These are phyloP conservation scores for Yarrowia sp. DNA, from an alignment of 805 yeast genomes.

Conservation along the genomic window DNA sequence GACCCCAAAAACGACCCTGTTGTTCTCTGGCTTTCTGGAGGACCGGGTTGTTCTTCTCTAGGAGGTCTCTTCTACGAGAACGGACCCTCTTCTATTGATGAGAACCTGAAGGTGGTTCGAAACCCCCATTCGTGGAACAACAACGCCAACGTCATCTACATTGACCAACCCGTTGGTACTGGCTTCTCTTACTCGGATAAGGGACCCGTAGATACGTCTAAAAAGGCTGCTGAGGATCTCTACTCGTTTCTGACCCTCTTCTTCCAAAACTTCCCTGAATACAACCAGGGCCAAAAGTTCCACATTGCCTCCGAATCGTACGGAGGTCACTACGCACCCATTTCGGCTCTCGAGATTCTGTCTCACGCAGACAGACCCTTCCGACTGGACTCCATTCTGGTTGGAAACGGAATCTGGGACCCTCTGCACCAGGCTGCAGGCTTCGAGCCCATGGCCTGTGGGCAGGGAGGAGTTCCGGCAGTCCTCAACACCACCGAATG, in stretches of 20 bases:
- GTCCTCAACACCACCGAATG: slow-evolving; percentile 78
- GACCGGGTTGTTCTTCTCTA: slow-evolving; percentile 80
- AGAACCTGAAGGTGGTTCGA: slow-evolving; percentile 51
- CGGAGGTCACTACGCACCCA: slow-evolving; percentile 82
- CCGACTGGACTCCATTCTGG: slow-evolving; percentile 71
- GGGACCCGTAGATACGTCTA: slow-evolving; percentile 45
- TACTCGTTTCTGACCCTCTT: slow-evolving; percentile 69
- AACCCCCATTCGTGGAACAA: slow-evolving; percentile 77
- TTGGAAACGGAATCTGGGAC: slow-evolving; percentile 85
- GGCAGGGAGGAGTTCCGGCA: slow-evolving; percentile 61
- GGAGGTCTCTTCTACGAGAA: slow-evolving; percentile 76
- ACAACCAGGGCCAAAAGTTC: slow-evolving; percentile 44
- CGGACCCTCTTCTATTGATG: slow-evolving; percentile 68
- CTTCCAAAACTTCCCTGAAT: slow-evolving; percentile 54
- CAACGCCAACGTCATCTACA: slow-evolving; percentile 73
- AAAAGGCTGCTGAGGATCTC: slow-evolving; percentile 73
- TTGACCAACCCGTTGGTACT: slow-evolving; percentile 80
- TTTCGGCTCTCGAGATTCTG: slow-evolving; percentile 69
- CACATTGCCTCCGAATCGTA: slow-evolving; percentile 83
- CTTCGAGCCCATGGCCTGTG: slow-evolving; percentile 91
- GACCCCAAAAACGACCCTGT: slow-evolving; percentile 77
- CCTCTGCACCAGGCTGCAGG: slow-evolving; percentile 69
- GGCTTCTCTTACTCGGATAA: slow-evolving; percentile 61
- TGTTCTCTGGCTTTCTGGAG: slow-evolving; percentile 79
- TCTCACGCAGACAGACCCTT: slow-evolving; percentile 51